A percentile compares a stretch with the other conserved stretches of the same genome.
phyloP scores from a whole-genome alignment of 768 basidiomycete genomes.

The Tylopilus vinaceipallidus region DNA sequence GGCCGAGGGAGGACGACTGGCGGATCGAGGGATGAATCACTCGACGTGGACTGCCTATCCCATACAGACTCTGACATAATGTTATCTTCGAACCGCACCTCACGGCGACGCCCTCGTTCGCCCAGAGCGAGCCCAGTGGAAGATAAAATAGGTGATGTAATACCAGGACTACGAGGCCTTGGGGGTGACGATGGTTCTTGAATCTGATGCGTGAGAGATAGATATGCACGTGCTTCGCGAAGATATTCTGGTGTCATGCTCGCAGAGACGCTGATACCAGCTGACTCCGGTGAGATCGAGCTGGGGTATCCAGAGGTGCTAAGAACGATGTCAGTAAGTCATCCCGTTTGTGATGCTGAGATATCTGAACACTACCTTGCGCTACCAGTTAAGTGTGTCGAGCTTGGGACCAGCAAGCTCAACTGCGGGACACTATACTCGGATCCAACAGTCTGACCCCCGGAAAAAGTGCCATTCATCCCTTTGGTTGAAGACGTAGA shows the following conservation, averaged over 20 bases:
- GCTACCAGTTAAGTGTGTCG: constrained; percentile 6
- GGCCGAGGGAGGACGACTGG: constrained; percentile 17
- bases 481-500: constrained; percentile 12
- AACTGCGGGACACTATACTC: constrained; percentile 23
- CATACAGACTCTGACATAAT: constrained; percentile 30
- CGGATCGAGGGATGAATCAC: constrained; percentile 27
- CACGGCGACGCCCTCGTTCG: constrained; percentile 29
- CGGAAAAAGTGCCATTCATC: constrained; percentile 4
- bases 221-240: constrained; percentile 33
- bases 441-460: constrained; percentile 4
- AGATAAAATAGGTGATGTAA: constrained; percentile 30
- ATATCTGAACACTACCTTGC: constrained; percentile 13
- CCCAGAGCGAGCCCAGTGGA: constrained; percentile 29
- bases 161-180: constrained; percentile 18
- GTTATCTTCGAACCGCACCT: constrained; percentile 34
- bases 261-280: constrained; percentile 30
- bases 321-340: constrained; percentile 4
- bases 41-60: constrained; percentile 32
- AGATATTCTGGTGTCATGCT: constrained; percentile 33
- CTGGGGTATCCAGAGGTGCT: constrained; percentile 29
- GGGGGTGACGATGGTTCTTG: constrained; percentile 12
- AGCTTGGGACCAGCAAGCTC: constrained; percentile 28
- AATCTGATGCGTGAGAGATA: constrained; percentile 27
- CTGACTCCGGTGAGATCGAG: constrained; percentile 34
- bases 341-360: not conserved